Evolutionary conservation across 1,284 basidiomycete genomes (phyloP), one percentile per base, ranked within the genome.

Genomic region (Moesziomyces sp.): DNA sequence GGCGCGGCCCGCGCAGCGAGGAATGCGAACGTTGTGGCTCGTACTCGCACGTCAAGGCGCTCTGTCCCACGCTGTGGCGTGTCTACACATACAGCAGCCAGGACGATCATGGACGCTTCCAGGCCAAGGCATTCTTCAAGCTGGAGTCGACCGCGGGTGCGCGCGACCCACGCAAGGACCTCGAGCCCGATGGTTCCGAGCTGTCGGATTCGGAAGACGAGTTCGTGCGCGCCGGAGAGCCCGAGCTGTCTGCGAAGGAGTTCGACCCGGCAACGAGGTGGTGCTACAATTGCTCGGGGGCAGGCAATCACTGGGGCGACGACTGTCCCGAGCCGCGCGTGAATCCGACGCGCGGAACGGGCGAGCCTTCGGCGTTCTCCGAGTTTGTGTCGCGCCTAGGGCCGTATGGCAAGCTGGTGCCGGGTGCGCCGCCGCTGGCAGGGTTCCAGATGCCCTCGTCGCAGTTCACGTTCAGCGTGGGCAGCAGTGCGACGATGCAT

Each of bases 31-130:
- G 92, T 26, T 96, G 93, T 84, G 91, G 91, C 21, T 89, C 90
- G 18, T 80, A 85, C 33, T 85, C 85, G 42, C 93, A 96, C 82
- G 89, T 88, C 54, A 88, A 58, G 62, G 58, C 94, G 90, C 91
- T 92, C 86, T 97, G 94, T 73, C 92, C 93, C 1, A 91, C 91
- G 0, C 85, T 92, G 47, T 97, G 94, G 94, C 87, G 94, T 45
- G 86, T 93, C 63, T 97, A 97, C 79, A 87, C 90, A 28, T 96
- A 95, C 78, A 86, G 90, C 47, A 86, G 87, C 2, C 87, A 88
- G 7, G 86, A 87, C 3, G 89, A 89, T 35, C 88, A 89, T 28
- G 82, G 68, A 14, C 48, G 51, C 3, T 60, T 50, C 24, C 63
- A 78, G 19, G 55, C 62, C 18, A 60, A 68, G 24, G 49, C 51